phyloP scores from a whole-genome alignment of 129 eudicot species.

The Tanacetum coccineum region DNA sequence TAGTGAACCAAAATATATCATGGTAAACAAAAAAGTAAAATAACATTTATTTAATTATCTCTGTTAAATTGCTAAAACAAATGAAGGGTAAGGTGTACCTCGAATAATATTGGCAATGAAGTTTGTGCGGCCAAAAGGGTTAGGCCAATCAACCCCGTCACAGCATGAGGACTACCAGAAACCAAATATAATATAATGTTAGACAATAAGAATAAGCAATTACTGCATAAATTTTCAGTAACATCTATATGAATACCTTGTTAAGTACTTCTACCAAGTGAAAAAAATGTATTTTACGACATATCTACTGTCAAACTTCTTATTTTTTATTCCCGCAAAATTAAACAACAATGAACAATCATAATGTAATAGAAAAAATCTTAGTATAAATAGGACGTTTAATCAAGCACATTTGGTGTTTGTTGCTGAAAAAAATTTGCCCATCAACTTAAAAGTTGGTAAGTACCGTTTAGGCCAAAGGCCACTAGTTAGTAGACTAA shows the following conservation, averaged over 20 bases:
- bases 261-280: background rate
- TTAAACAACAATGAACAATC: no score
- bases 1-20: no score
- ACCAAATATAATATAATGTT: background rate
- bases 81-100: constrained; percentile 45
- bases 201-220: constrained; percentile 5
- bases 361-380: no score
- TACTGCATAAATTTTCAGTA: background rate
- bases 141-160: constrained; percentile 81
- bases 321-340: background rate
- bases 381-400: background rate
- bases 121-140: constrained; percentile 76
- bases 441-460: background rate
- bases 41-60: background rate
- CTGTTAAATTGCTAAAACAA: background rate
- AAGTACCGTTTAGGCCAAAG: background rate
- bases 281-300: background rate
- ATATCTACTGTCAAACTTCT: background rate
- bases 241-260: background rate
- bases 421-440: background rate
- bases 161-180: constrained; percentile 90
- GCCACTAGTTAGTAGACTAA: background rate
- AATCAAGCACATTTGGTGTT: background rate
- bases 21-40: no score
- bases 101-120: constrained; percentile 68